Conservation (phyloP, 2,329 filamentous ascomycete genomes). For the Clonostachys rosea region DNA sequence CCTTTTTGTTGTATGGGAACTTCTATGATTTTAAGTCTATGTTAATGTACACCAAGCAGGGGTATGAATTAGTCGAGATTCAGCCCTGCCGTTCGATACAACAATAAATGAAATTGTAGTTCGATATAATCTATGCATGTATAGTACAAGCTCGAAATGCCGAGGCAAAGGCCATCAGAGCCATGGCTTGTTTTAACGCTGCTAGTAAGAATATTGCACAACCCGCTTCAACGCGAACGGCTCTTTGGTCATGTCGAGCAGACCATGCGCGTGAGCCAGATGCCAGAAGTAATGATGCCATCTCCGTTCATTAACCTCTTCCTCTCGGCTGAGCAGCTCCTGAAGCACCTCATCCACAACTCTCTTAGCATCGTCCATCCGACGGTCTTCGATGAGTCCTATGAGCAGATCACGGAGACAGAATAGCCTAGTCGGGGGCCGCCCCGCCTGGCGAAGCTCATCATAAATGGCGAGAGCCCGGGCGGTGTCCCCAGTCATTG, state of each 20-base stretch:
- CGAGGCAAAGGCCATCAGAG: no score
- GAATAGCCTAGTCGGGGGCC: slow-evolving; percentile 33
- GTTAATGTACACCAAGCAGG: no score
- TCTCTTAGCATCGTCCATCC: slow-evolving; percentile 17
- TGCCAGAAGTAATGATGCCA: slow-evolving; percentile 48
- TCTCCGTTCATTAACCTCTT: slow-evolving; percentile 20
- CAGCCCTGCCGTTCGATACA: no score
- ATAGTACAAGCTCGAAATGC: no score
- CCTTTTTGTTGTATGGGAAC: no score
- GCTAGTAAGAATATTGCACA: slow-evolving; percentile 1
- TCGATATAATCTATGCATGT: no score
- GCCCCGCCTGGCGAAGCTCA: slow-evolving; percentile 29
- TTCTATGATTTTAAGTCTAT: no score
- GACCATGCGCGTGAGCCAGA: slow-evolving; percentile 30
- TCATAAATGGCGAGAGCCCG: slow-evolving; percentile 45
- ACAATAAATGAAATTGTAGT: no score
- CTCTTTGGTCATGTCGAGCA: slow-evolving; percentile 20
- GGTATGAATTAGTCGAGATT: no score
- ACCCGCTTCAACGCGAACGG: slow-evolving; percentile 9
- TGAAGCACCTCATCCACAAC: slow-evolving; percentile 23
- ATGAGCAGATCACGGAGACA: slow-evolving; percentile 37
- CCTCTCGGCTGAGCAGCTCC: slow-evolving; percentile 8
- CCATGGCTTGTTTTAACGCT: no score
- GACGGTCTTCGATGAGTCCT: slow-evolving; percentile 15
- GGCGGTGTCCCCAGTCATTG: slow-evolving; percentile 41